Percentiles rank a stretch among this genome's conserved stretches.
These are phyloP conservation scores for Cordia subcordata DNA, from an alignment of 257 asterid genomes.

Conservation along the genomic window DNA sequence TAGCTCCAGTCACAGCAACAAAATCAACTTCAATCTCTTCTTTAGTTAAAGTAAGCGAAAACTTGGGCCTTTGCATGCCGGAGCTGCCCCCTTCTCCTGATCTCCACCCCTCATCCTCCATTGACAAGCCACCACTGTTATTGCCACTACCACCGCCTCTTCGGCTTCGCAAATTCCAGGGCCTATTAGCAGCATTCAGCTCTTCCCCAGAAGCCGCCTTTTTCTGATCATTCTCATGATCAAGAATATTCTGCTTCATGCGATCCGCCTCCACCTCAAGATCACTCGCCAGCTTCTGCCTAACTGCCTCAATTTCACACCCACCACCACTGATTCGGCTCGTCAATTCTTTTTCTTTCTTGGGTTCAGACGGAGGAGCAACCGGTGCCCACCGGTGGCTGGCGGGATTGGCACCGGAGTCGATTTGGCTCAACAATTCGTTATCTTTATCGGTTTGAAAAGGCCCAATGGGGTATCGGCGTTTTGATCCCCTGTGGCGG, in stretches of 20 bases:
- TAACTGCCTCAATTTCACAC: conserved; percentile 8
- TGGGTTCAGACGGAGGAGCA: background rate
- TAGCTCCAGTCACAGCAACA: conserved; percentile 15
- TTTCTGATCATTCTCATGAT: background rate
- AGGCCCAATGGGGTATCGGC: background rate
- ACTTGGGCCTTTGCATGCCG: background rate
- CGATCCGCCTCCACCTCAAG: conserved; percentile 2
- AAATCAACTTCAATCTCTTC: conserved; percentile 20
- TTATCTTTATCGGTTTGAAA: no score
- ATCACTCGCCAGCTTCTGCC: conserved; percentile 5
- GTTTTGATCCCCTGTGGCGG: background rate
- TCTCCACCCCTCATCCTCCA: background rate
- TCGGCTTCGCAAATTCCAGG: conserved; percentile 9
- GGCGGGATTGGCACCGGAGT: no score
- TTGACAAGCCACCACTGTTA: background rate
- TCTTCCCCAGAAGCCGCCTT: conserved; percentile 4
- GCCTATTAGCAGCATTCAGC: background rate
- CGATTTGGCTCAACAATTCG: no score
- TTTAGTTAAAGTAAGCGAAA: conserved; percentile 7
- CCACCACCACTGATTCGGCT: background rate
- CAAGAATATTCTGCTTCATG: background rate
- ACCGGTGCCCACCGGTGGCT: no score
- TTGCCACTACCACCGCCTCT: background rate
- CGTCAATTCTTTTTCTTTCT: no score
- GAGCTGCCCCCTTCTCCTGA: background rate